phyloP scores from a whole-genome alignment of 305 asterid species.

The Plantago rigida region DNA sequence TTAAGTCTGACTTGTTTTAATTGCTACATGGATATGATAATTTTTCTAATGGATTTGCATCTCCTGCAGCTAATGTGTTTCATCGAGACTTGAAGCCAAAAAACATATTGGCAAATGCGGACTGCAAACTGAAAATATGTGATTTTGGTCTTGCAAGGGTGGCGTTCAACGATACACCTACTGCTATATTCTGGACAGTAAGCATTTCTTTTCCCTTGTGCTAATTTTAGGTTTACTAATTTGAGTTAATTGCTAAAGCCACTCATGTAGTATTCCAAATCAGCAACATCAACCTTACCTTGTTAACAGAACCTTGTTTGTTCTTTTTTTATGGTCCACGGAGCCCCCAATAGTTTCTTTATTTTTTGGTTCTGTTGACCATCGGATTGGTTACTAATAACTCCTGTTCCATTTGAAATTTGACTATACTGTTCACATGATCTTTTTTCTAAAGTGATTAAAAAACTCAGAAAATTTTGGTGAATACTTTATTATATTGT shows the following conservation, averaged over 20 bases:
- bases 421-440: too few relatives aligned
- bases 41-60: slow-evolving; percentile 12
- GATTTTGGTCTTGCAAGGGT: slow-evolving; percentile 97
- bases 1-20: background rate
- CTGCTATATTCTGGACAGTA: slow-evolving; percentile 96
- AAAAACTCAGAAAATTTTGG: too few relatives aligned
- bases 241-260: background rate
- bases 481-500: too few relatives aligned
- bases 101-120: slow-evolving; percentile 89
- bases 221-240: background rate
- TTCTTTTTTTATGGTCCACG: too few relatives aligned
- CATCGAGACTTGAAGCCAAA: slow-evolving; percentile 92
- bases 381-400: too few relatives aligned
- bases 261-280: background rate
- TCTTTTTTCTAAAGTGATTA: too few relatives aligned
- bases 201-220: slow-evolving; percentile 27
- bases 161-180: slow-evolving; percentile 89
- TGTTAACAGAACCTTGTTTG: too few relatives aligned
- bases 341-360: too few relatives aligned
- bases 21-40: background rate
- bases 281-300: background rate
- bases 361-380: too few relatives aligned
- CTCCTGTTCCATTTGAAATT: too few relatives aligned
- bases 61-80: slow-evolving; percentile 71
- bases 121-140: slow-evolving; percentile 83